Percentiles rank a stretch among this genome's conserved stretches.
Conservation (phyloP, 2,329 filamentous ascomycete species). For the Hypoxylon sp. region DNA sequence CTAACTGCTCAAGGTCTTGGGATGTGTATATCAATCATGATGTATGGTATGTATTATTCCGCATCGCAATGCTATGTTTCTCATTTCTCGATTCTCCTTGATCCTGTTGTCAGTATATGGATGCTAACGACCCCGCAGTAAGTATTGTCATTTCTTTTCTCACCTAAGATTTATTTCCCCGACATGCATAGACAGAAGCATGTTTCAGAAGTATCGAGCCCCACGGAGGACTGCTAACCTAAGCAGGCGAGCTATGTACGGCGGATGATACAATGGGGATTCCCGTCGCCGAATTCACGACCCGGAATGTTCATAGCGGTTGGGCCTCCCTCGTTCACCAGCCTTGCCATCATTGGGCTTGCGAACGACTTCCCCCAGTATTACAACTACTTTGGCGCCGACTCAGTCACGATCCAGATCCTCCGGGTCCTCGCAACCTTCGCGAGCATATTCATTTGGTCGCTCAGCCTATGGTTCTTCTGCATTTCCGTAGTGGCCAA, state of each 20-base stretch:
- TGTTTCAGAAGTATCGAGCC: not conserved
- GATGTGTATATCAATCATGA: conserved; percentile 60
- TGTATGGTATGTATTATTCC: conserved; percentile 54
- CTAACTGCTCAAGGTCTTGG: conserved; percentile 62
- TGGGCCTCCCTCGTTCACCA: conserved; percentile 62
- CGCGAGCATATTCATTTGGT: conserved; percentile 62
- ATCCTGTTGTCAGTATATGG: not conserved
- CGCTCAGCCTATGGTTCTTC: conserved; percentile 67
- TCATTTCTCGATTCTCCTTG: not conserved
- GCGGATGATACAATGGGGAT: conserved; percentile 58
- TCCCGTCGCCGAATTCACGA: conserved; percentile 59
- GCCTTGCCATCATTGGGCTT: conserved; percentile 63
- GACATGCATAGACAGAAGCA: not conserved
- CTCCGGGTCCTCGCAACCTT: conserved; percentile 60
- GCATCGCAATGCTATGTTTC: not conserved
- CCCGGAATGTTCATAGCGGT: conserved; percentile 67
- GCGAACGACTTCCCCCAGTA: conserved; percentile 54
- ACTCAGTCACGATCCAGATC: conserved; percentile 49
- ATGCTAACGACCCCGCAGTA: conserved; percentile 32
- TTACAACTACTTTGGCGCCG: conserved; percentile 50
- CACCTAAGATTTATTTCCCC: not conserved
- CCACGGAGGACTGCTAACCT: conserved; percentile 17
- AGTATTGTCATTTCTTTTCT: conserved; percentile 29
- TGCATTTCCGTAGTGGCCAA: conserved; percentile 55
- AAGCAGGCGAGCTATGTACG: conserved; percentile 57